These are phyloP conservation scores for Graphiopsis chlorocephala DNA, from an alignment of 2,329 filamentous ascomycete genomes.

Conservation along the genomic window DNA sequence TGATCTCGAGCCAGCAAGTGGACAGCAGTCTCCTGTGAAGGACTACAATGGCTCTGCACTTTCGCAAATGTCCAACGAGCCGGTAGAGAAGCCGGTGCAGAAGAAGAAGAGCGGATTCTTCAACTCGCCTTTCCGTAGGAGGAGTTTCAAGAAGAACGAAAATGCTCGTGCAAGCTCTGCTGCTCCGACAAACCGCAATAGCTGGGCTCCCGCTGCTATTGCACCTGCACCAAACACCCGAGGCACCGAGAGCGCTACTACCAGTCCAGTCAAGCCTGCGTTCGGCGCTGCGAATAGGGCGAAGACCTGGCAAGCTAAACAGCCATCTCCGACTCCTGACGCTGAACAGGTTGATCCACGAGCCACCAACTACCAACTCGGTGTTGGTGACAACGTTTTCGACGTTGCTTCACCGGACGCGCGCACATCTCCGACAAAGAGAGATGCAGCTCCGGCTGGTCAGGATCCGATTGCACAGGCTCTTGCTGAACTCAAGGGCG, in stretches of 20 bases:
- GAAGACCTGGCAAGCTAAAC: constrained; percentile 33
- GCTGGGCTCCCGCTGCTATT: constrained; percentile 48
- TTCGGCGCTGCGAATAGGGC: constrained; percentile 27
- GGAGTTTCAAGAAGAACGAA: constrained; percentile 78
- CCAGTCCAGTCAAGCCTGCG: constrained; percentile 42
- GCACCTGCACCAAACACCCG: constrained; percentile 28
- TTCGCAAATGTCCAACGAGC: constrained; percentile 26
- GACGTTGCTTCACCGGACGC: constrained; percentile 76
- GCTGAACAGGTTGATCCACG: constrained; percentile 83
- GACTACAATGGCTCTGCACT: constrained; percentile 38
- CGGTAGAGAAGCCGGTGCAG: constrained; percentile 63
- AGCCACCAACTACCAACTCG: constrained; percentile 79
- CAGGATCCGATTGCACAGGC: constrained; percentile 88
- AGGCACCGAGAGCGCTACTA: constrained; percentile 40
- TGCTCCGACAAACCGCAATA: constrained; percentile 48
- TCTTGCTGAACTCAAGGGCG: constrained; percentile 86
- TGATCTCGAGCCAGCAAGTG: constrained; percentile 75
- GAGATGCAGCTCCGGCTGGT: not conserved
- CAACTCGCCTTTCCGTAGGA: constrained; percentile 82
- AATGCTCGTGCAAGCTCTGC: constrained; percentile 39
- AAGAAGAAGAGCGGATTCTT: constrained; percentile 84
- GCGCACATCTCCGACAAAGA: constrained; percentile 23
- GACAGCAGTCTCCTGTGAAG: constrained; percentile 72
- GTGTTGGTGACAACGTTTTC: constrained; percentile 94
- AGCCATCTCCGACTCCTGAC: constrained; percentile 43